Conservation (phyloP, 1,284 basidiomycete genomes). For the Crepidotus sp. region DNA sequence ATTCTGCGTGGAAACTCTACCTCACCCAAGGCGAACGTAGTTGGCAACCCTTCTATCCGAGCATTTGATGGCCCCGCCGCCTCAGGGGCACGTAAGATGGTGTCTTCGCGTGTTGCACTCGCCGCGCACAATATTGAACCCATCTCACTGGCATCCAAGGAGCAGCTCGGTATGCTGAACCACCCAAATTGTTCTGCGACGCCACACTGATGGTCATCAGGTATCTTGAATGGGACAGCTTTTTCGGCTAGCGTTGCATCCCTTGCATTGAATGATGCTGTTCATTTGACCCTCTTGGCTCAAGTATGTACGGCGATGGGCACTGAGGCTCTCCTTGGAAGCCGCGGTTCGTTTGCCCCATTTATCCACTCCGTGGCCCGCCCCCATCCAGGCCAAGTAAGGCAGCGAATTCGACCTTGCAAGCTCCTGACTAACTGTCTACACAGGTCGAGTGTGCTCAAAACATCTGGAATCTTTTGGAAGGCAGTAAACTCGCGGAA, state of each 20-base stretch:
- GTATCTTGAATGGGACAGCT: constrained; percentile 30
- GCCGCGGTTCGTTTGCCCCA: constrained; percentile 63
- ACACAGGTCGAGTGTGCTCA: constrained; percentile 57
- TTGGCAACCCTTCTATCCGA: constrained; percentile 70
- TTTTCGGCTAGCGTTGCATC: constrained; percentile 63
- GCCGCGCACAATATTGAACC: constrained; percentile 57
- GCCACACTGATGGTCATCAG: neutral
- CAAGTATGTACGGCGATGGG: constrained; percentile 80
- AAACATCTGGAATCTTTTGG: constrained; percentile 60
- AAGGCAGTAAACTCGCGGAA: constrained; percentile 59
- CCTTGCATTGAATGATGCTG: constrained; percentile 65
- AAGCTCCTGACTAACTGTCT: constrained; percentile 4
- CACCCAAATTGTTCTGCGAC: constrained; percentile 27
- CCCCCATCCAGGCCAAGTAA: constrained; percentile 77
- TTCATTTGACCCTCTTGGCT: constrained; percentile 61
- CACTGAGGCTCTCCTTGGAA: constrained; percentile 73
- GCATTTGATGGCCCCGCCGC: constrained; percentile 54
- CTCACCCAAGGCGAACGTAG: constrained; percentile 33
- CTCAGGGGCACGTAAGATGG: constrained; percentile 46
- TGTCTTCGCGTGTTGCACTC: constrained; percentile 59
- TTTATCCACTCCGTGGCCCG: constrained; percentile 77
- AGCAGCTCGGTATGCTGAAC: constrained; percentile 73
- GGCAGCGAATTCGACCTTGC: neutral
- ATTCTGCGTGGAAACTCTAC: neutral
- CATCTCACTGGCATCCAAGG: constrained; percentile 67